Evolutionary conservation across 805 yeast genomes (phyloP), one percentile per base, ranked within the genome.

Genomic region (Zygosaccharomyces pseudorouxii): DNA sequence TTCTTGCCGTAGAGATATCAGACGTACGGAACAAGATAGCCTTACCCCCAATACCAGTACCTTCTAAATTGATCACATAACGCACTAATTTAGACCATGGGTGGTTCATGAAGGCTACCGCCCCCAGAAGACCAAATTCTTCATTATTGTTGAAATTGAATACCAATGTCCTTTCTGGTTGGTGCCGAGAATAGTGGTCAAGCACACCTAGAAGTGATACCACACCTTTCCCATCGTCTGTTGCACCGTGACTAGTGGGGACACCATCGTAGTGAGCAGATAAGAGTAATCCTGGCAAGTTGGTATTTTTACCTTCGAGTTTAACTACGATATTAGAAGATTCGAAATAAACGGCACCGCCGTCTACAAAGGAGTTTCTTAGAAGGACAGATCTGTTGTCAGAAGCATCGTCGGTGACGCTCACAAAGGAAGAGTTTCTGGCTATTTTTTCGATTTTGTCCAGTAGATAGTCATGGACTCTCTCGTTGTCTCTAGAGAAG

Each of bases 241-340:
- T 90, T 1, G 93, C 81, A 27, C 97, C 97, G 57, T 72, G 80
- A 4, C 89, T 81, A 2, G 95, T 80, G 18, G 96, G 95, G 6
- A 89, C 97, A 6, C 92, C 80, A 68, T 89, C 97, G 59, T 72
- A 90, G 69, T 90, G 97, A 4, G 97, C 89, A 56, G 93, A 84
- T 3, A 90, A 63, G 37, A 89, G 67, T 3, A 89, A 65, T 0
- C 89, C 95, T 0, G 85, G 84, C 43, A 85, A 67, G 0, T 68
- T 56, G 0, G 75, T 69, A 45, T 84, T 70, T 11, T 71, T 62
- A 22, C 97, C 97, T 58, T 80, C 75, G 33, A 90, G 67, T 60
- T 85, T 81, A 6, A 83, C 96, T 36, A 87, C 58, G n/a, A 90
- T 70, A 59, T 90, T 90, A 53, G 86, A 80, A 46, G 92, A 80